A percentile compares a stretch with the other conserved stretches of the same genome.
Evolutionary conservation across 176 grass and related monocot species (phyloP).

Genomic region (Ampelocalamus luodianensis): DNA sequence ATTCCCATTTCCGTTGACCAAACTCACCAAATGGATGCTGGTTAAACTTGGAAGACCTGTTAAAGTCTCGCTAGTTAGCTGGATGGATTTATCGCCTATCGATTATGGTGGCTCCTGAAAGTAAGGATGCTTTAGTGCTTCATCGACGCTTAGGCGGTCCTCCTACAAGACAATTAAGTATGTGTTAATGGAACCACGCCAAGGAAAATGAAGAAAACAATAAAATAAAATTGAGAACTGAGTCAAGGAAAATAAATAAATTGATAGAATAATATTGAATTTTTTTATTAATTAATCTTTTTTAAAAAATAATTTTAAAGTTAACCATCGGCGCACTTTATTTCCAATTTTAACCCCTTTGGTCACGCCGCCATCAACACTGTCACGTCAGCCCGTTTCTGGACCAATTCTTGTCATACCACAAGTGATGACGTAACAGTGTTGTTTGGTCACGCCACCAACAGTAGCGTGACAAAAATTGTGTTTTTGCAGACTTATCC

Average conservation of each 20-base stretch:
- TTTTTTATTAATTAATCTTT: no score
- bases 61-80: neutral
- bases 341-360: no score
- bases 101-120: conserved; percentile 59
- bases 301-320: no score
- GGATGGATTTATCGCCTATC: neutral
- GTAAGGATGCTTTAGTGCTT: conserved; percentile 87
- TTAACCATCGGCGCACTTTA: no score
- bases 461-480: no score
- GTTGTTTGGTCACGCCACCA: no score
- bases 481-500: no score
- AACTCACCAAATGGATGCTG: neutral
- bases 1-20: neutral
- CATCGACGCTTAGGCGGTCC: conserved; percentile 79
- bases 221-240: neutral
- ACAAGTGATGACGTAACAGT: no score
- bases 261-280: neutral
- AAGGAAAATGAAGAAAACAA: neutral
- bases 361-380: no score
- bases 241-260: neutral
- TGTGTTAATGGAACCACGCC: conserved; percentile 5
- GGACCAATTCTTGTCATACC: no score
- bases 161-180: conserved; percentile 56
- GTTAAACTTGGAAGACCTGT: neutral
- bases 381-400: no score